Evolutionary conservation across 202 grass and related monocot species (phyloP).

Genomic region (Setaria italica): DNA sequence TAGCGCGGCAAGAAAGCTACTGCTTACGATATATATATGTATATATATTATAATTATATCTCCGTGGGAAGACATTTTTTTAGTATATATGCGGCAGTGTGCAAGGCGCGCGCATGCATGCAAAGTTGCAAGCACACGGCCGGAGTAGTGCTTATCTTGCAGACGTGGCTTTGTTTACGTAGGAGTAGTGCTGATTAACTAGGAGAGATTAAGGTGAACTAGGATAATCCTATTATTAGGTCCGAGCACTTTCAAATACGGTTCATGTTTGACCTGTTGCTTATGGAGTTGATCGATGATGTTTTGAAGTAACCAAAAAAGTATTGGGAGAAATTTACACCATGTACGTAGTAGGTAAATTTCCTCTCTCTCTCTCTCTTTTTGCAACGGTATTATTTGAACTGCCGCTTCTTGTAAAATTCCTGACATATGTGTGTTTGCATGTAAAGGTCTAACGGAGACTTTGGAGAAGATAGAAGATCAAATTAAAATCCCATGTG

Average conservation of each 20-base stretch:
- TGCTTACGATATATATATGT: no score
- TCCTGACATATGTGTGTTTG: neutral
- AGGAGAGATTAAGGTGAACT: neutral
- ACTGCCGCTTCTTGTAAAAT: neutral
- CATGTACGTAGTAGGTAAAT: neutral
- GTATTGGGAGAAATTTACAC: neutral
- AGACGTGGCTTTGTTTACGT: constrained; percentile 11
- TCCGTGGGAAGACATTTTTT: neutral
- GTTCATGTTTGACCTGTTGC: neutral
- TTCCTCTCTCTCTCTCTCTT: neutral
- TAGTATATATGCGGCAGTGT: constrained; percentile 4
- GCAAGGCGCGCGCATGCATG: constrained; percentile 32
- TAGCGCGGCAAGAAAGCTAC: constrained; percentile 30
- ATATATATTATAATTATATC: neutral
- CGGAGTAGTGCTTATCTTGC: constrained; percentile 14
- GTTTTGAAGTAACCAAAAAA: neutral
- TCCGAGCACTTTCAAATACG: neutral
- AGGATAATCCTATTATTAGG: neutral
- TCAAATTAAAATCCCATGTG: neutral
- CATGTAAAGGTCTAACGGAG: neutral
- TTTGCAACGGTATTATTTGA: neutral
- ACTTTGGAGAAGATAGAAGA: neutral
- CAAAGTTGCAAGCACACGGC: neutral
- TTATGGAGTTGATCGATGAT: neutral
- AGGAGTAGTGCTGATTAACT: neutral